These are phyloP conservation scores for Neonectria hederae DNA, from an alignment of 2,329 filamentous ascomycete species.

Conservation along the genomic window DNA sequence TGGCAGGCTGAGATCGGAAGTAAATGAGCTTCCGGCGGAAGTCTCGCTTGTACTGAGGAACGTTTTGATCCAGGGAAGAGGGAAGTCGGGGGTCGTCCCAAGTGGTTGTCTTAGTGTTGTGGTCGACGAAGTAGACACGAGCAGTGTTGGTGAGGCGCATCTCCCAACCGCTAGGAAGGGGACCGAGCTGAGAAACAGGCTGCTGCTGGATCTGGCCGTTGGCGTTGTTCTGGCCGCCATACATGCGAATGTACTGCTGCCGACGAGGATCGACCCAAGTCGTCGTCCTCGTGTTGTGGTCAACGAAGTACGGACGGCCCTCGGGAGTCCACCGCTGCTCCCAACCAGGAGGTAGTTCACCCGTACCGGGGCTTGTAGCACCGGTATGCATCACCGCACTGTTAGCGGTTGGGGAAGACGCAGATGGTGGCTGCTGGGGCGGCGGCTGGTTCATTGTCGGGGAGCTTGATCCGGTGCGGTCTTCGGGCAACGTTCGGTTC, in stretches of 20 bases:
- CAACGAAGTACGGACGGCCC: slow-evolving; percentile 94
- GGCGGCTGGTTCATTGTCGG: slow-evolving; percentile 74
- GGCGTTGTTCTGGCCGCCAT: slow-evolving; percentile 84
- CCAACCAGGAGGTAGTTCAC: slow-evolving; percentile 95
- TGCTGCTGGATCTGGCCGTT: slow-evolving; percentile 95
- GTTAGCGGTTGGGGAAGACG: slow-evolving; percentile 48
- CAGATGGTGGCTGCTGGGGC: slow-evolving; percentile 51
- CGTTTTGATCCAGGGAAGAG: slow-evolving; percentile 96
- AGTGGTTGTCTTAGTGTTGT: slow-evolving; percentile 99
- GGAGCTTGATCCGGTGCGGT: slow-evolving; percentile 92
- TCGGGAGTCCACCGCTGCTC: slow-evolving; percentile 96
- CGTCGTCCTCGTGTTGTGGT: slow-evolving; percentile 97
- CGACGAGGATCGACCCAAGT: slow-evolving; percentile 98
- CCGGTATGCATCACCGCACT: slow-evolving; percentile 94
- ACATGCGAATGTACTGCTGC: slow-evolving; percentile 99
- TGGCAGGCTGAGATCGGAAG: slow-evolving; percentile 96
- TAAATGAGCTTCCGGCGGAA: slow-evolving; percentile 98
- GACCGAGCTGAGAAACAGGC: slow-evolving; percentile 94
- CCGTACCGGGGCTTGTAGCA: slow-evolving; percentile 89
- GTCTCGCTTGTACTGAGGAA: slow-evolving; percentile 99
- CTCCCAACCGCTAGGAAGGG: slow-evolving; percentile 97
- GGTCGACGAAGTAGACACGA: slow-evolving; percentile 97
- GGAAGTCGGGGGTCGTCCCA: slow-evolving; percentile 98
- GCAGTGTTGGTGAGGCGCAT: slow-evolving; percentile 99
- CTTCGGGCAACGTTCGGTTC: slow-evolving; percentile 94